Evolutionary conservation across 2,329 filamentous ascomycete genomes (phyloP).

Genomic region (Phaeosphaeriaceae sp.): DNA sequence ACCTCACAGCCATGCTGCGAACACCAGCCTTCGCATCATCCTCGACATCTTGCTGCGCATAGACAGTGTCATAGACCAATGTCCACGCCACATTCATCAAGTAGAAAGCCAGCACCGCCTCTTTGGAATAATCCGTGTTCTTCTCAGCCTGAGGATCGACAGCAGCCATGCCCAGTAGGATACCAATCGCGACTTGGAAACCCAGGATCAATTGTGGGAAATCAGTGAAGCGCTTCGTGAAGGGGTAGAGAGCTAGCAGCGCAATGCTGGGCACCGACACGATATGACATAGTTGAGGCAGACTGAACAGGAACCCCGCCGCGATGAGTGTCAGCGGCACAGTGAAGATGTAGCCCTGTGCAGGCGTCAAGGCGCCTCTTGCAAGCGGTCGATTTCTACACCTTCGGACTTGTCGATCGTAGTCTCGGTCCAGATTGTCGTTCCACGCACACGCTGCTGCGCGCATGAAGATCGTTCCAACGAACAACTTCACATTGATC

Average conservation of each 20-base stretch:
- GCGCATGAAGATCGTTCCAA: constrained; percentile 49
- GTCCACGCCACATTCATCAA: constrained; percentile 8
- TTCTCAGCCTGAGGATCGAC: neutral
- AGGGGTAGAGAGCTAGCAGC: constrained; percentile 49
- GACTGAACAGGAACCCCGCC: constrained; percentile 41
- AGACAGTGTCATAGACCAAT: constrained; percentile 44
- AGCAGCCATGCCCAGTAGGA: neutral
- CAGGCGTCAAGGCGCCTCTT: constrained; percentile 58
- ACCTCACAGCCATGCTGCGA: constrained; percentile 21
- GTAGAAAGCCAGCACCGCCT: neutral
- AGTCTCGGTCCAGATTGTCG: constrained; percentile 61
- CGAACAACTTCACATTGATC: constrained; percentile 51
- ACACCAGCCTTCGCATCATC: constrained; percentile 48
- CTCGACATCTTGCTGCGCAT: constrained; percentile 46
- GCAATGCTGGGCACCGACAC: constrained; percentile 27
- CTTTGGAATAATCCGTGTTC: neutral
- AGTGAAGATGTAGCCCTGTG: constrained; percentile 50
- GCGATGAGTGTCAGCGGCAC: neutral
- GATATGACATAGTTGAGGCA: constrained; percentile 20
- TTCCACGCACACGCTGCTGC: constrained; percentile 59
- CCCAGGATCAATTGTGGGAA: constrained; percentile 62
- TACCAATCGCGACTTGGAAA: constrained; percentile 20
- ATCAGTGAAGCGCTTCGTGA: constrained; percentile 61
- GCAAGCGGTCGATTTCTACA: constrained; percentile 36
- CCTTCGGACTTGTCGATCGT: constrained; percentile 56